Evolutionary conservation across 169 alveolate species (phyloP), one percentile per base, ranked within the genome.

Genomic region (Babesia sp.): DNA sequence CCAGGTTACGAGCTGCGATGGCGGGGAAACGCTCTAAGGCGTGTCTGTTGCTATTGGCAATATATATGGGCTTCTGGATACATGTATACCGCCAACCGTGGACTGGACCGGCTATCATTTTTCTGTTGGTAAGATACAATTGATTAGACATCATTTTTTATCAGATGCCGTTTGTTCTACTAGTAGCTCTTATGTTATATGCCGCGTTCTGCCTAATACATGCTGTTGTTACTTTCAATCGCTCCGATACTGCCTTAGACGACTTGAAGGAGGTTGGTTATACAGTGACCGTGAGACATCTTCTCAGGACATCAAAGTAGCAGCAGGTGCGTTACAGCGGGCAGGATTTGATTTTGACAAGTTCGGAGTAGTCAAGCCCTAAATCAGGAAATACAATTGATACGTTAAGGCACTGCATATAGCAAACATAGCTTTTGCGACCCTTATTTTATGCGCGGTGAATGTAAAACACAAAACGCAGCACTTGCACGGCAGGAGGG

Each of bases 301-400:
- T 4, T 24, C 31, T 42, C 39, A 79, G 87, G 83, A 70, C 31
- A 68, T 79, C 34, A 69, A 71, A 36, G 18, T 22, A 45, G 61
- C 66, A 14, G 73, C 45, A 12, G 28, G 24, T 9, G 72, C 60
- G 0, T 31, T 79, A 48, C 31, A 61, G 16, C 37, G 71, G 11
- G 63, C 56, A 9, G 87, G 87, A 16, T 69, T 79, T 57, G 51
- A 53, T 29, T 79, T 79, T 28, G 72, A 57, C 5, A 54, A 56
- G 44, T 69, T 57, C 20, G 39, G 51, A 20, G 50, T 79, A 1
- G 76, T 61, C 37, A 66, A 24, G 34, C 56, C 34, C 31, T 46
- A 22, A 59, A 33, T n/a, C n/a, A n/a, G n/a, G n/a, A n/a, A n/a
- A n/a, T n/a, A n/a, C n/a, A n/a, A n/a, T n/a, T n/a, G n/a, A n/a